Evolutionary conservation across 2,329 filamentous ascomycete species (phyloP).

Genomic region (Aspergillus versicolor): DNA sequence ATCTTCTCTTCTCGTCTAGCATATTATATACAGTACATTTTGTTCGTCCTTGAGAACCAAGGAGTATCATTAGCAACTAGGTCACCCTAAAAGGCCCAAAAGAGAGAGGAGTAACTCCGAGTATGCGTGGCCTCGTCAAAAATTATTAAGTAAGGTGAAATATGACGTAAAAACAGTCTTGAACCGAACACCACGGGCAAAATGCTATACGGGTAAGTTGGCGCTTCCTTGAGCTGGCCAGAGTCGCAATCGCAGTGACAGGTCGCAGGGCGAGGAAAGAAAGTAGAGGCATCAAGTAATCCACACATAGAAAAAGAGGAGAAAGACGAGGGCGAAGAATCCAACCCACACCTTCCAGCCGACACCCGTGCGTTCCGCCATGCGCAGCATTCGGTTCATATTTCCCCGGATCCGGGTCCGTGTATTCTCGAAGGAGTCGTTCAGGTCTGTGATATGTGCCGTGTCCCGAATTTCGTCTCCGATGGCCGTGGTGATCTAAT

Average conservation of each 20-base stretch:
- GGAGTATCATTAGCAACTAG: not conserved
- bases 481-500: constrained; percentile 83
- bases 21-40: constrained; percentile 1
- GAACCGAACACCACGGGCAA: not conserved
- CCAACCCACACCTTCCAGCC: constrained; percentile 91
- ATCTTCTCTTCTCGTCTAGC: not conserved
- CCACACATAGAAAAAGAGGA: constrained; percentile 93
- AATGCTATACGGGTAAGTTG: not conserved
- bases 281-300: constrained; percentile 58
- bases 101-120: not conserved
- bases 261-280: not conserved
- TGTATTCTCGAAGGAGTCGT: constrained; percentile 87
- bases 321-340: constrained; percentile 80
- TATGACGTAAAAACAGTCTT: not conserved
- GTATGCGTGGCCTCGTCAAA: constrained; percentile 2
- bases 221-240: not conserved
- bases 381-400: constrained; percentile 95
- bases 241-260: not conserved
- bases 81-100: not conserved
- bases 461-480: constrained; percentile 94
- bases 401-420: constrained; percentile 78
- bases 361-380: constrained; percentile 93
- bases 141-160: not conserved
- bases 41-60: not conserved
- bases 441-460: constrained; percentile 88